These are phyloP conservation scores for Hyaloscypha hepaticicola DNA, from an alignment of 495 filamentous ascomycete species.

Conservation along the genomic window DNA sequence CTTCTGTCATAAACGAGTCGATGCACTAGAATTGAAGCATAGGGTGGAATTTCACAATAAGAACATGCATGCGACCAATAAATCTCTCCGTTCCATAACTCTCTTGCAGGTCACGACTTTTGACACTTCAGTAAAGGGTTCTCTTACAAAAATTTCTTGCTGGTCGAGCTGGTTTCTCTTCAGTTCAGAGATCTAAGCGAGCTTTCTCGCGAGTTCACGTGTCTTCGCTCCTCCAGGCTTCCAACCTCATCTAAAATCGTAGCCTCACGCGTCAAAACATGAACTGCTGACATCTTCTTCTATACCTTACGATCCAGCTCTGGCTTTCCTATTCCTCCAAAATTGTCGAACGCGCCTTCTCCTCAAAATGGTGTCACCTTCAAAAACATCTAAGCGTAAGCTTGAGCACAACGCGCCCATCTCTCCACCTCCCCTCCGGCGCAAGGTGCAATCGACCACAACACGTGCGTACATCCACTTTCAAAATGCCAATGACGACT, in stretches of 20 bases:
- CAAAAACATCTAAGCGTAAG: slow-evolving; percentile 31
- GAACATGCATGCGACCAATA: too few relatives aligned
- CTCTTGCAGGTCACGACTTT: too few relatives aligned
- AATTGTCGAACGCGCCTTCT: background rate
- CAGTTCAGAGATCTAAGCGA: too few relatives aligned
- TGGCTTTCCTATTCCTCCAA: slow-evolving; percentile 13
- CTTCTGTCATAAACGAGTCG: background rate
- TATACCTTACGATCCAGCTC: background rate
- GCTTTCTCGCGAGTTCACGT: too few relatives aligned
- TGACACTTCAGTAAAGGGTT: too few relatives aligned
- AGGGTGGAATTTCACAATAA: too few relatives aligned
- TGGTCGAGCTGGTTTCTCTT: too few relatives aligned
- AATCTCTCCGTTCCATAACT: too few relatives aligned
- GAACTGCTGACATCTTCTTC: background rate
- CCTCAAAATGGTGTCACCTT: slow-evolving; percentile 19
- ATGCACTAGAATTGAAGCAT: background rate
- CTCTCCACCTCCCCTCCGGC: slow-evolving; percentile 58
- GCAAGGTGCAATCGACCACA: slow-evolving; percentile 68
- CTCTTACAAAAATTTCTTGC: too few relatives aligned
- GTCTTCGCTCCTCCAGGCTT: too few relatives aligned
- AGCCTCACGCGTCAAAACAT: slow-evolving; percentile 8
- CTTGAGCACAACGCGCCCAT: slow-evolving; percentile 38
- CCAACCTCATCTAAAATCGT: background rate
- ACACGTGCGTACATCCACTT: slow-evolving; percentile 63
- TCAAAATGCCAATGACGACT: background rate